Percentiles rank a stretch among this genome's conserved stretches.
Evolutionary conservation across 1,284 basidiomycete species (phyloP).

Genomic region (Pyrrhoderma noxium): DNA sequence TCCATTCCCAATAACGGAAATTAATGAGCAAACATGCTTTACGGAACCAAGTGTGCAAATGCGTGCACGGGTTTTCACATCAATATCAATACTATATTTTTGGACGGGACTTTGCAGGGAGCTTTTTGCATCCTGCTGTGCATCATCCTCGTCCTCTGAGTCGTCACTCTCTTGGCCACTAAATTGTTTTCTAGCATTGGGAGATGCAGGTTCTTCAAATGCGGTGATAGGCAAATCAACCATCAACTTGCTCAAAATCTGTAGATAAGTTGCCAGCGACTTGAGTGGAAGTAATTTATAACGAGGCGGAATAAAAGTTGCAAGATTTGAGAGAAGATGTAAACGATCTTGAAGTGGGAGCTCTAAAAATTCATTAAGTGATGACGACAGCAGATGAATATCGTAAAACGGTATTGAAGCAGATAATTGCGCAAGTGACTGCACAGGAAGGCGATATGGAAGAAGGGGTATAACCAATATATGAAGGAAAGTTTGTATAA

Average conservation of each 20-base stretch:
- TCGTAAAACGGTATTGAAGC: conserved; percentile 38
- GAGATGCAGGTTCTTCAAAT: conserved; percentile 38
- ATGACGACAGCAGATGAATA: conserved; percentile 23
- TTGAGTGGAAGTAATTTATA: conserved; percentile 39
- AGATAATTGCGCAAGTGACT: conserved; percentile 39
- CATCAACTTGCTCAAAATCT: conserved; percentile 44
- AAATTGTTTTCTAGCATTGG: conserved; percentile 18
- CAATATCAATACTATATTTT: conserved; percentile 5
- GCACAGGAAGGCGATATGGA: conserved; percentile 58
- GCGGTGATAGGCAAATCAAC: conserved; percentile 44
- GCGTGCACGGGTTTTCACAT: conserved; percentile 14
- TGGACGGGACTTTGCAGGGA: background rate
- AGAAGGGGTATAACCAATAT: conserved; percentile 60
- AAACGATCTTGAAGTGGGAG: conserved; percentile 30
- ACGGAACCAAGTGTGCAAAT: conserved; percentile 29
- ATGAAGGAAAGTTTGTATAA: conserved; percentile 32
- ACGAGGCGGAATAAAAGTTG: conserved; percentile 51
- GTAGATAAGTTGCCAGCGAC: conserved; percentile 48
- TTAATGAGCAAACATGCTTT: conserved; percentile 10
- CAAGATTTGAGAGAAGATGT: conserved; percentile 60
- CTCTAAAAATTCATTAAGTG: conserved; percentile 26
- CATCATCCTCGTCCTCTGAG: conserved; percentile 6
- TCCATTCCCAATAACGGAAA: conserved; percentile 26
- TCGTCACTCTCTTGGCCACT: conserved; percentile 9
- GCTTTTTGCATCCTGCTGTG: background rate